These are phyloP conservation scores for Hemisphaericaspora xylanilytica DNA, from an alignment of 1,139 yeast genomes.

Conservation along the genomic window DNA sequence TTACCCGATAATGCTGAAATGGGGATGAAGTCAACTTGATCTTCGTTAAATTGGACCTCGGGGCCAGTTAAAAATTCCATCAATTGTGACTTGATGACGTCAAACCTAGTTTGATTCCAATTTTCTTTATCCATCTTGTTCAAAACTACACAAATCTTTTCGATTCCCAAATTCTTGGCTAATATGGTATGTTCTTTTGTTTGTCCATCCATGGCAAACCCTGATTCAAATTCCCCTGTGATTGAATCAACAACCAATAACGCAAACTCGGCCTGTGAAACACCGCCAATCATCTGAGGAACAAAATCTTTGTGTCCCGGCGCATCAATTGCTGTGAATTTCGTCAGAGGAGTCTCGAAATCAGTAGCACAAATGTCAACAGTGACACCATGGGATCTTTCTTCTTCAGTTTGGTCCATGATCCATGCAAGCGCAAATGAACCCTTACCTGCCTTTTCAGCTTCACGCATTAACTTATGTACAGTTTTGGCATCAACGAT, in stretches of 20 bases:
- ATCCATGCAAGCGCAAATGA: constrained; percentile 98
- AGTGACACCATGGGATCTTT: constrained; percentile 87
- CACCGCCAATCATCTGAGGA: constrained; percentile 55
- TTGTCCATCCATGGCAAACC: constrained; percentile 85
- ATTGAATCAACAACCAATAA: constrained; percentile 75
- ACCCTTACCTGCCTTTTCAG: constrained; percentile 80
- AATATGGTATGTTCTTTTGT: constrained; percentile 90
- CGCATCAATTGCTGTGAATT: constrained; percentile 90
- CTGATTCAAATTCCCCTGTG: constrained; percentile 84
- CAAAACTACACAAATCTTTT: constrained; percentile 69
- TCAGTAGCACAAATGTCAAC: constrained; percentile 86
- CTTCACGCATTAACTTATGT: constrained; percentile 74
- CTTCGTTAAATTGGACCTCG: constrained; percentile 56
- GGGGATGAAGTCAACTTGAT: constrained; percentile 68
- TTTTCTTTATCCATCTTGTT: constrained; percentile 82
- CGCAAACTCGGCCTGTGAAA: constrained; percentile 64
- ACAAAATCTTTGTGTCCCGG: constrained; percentile 63
- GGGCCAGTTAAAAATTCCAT: constrained; percentile 51
- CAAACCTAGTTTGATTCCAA: constrained; percentile 68
- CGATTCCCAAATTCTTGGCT: constrained; percentile 82
- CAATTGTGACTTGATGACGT: constrained; percentile 59
- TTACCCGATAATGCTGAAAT: constrained; percentile 83
- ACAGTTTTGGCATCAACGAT: constrained; percentile 77
- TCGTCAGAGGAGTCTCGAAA: constrained; percentile 63
- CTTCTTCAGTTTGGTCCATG: constrained; percentile 93